Evolutionary conservation across 2,329 filamentous ascomycete species (phyloP), one percentile per base, ranked within the genome.

Genomic region (Alternaria sp.): DNA sequence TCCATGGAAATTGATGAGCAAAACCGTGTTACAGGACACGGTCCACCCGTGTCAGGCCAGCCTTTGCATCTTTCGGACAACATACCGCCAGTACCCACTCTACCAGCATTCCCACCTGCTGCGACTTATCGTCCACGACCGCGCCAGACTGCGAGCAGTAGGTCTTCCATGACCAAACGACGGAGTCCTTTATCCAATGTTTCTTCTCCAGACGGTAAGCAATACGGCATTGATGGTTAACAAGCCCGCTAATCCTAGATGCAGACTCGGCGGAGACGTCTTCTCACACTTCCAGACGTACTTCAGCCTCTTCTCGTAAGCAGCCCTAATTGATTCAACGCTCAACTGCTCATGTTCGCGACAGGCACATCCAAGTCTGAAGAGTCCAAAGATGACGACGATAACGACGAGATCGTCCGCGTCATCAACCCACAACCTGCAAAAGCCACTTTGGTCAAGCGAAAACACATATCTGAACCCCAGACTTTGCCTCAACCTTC

Each of bases 141-240:
- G 11, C 47, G 52, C 25, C 63, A 53, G 13, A 50, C 60, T 3
- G 40, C 40, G 21, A 67, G 62, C 45, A 62, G 64, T n/a, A 63
- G 62, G 43, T 69, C 63, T 32, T 69, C 65, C 6, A 57, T 63
- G 53, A 57, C 61, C 6, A 65, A 54, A 50, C 62, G 54, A 30
- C 62, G 60, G 32, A 71, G 68, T 43, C 68, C 67, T n/a, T 58
- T 71, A 19, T 71, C 63, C 5, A 61, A 59, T 57, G 62, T 69
- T 17, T 66, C 65, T 9, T 62, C 56, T 36, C 50, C 61, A n/a
- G 57, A 65, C 19, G 59, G 62, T 66, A 59, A 11, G 57, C 45
- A 23, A 21, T 9, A 53, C 25, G 26, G 8, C 12, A 10, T 46
- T 17, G 12, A 13, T 25, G 10, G 40, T 30, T 4, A 4, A 53